Evolutionary conservation across 2,329 filamentous ascomycete genomes (phyloP).

Genomic region (Ascochyta rabiei): DNA sequence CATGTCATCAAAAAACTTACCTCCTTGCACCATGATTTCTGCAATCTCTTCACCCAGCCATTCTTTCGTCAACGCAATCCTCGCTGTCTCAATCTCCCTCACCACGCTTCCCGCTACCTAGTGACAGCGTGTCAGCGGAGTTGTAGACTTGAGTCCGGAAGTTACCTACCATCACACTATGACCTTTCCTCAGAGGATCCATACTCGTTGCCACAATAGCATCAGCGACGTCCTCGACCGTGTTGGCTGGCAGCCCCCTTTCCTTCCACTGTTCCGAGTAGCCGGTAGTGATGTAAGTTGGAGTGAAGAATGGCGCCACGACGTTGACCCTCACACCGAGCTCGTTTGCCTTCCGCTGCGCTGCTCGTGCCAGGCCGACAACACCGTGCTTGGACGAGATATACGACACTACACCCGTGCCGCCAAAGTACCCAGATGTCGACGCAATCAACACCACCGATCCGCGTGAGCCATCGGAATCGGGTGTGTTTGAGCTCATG

Average conservation of each 20-base stretch:
- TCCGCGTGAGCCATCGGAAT: constrained; percentile 31
- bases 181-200: constrained; percentile 38
- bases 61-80: constrained; percentile 30
- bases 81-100: constrained; percentile 39
- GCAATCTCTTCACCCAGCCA: constrained; percentile 47
- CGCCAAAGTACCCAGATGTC: constrained; percentile 53
- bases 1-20: constrained; percentile 44
- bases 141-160: background rate
- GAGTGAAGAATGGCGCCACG: constrained; percentile 57
- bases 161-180: constrained; percentile 35
- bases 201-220: constrained; percentile 49
- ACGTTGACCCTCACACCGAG: constrained; percentile 52
- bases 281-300: constrained; percentile 52
- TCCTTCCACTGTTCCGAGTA: constrained; percentile 49
- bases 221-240: constrained; percentile 51
- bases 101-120: constrained; percentile 39
- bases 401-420: constrained; percentile 52
- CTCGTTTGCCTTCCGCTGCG: constrained; percentile 43
- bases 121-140: background rate
- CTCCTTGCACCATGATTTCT: constrained; percentile 39
- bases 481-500: constrained; percentile 44
- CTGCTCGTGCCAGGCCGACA: constrained; percentile 49
- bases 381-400: constrained; percentile 54
- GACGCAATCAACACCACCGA: constrained; percentile 52
- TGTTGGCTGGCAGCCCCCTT: constrained; percentile 51